These are phyloP conservation scores for Chaetothyriales sp. DNA, from an alignment of 2,329 filamentous ascomycete species.

Conservation along the genomic window DNA sequence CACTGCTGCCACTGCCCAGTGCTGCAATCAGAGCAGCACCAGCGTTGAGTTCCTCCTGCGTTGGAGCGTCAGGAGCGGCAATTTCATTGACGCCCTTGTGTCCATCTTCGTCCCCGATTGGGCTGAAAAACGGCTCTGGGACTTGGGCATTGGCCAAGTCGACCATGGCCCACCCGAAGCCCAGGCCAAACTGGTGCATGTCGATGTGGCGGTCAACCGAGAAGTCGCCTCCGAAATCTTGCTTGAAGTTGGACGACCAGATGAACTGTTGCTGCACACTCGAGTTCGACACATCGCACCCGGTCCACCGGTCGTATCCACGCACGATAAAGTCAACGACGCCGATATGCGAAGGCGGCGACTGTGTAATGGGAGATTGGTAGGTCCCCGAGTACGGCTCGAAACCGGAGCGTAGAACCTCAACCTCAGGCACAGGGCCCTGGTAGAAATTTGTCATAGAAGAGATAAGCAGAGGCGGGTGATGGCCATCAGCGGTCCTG, in stretches of 20 bases:
- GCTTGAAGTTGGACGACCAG: constrained; percentile 17
- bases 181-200: constrained; percentile 17
- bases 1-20: constrained; percentile 1
- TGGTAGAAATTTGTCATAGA: constrained; percentile 12
- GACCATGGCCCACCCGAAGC: constrained; percentile 15
- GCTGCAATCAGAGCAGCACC: constrained; percentile 10
- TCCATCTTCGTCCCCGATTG: constrained; percentile 11
- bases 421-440: constrained; percentile 11
- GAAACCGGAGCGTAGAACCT: constrained; percentile 15
- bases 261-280: constrained; percentile 15
- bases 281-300: constrained; percentile 6
- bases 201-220: constrained; percentile 12
- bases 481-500: constrained; percentile 15
- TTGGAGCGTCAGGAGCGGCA: constrained; percentile 10
- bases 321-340: constrained; percentile 14
- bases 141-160: constrained; percentile 13
- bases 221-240: constrained; percentile 15
- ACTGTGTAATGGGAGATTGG: constrained; percentile 8
- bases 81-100: constrained; percentile 15
- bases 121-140: constrained; percentile 12
- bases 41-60: constrained; percentile 11
- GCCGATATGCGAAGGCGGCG: constrained; percentile 14
- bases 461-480: constrained; percentile 10
- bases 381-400: constrained; percentile 12
- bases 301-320: constrained; percentile 12